These are phyloP conservation scores for Penicillium freii DNA, from an alignment of 2,329 filamentous ascomycete genomes.

Conservation along the genomic window DNA sequence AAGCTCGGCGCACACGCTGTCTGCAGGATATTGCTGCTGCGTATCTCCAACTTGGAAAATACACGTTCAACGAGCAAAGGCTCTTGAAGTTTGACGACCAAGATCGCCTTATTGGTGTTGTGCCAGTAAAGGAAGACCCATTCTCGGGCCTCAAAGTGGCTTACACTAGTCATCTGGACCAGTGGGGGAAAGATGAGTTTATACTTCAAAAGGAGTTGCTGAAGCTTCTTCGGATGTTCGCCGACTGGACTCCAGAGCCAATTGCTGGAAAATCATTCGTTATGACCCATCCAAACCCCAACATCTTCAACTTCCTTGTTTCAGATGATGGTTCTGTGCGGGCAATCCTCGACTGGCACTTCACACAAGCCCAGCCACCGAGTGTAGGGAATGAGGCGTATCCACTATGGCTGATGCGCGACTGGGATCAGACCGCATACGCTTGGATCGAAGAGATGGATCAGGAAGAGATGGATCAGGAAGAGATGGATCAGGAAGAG, in stretches of 20 bases:
- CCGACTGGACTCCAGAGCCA: neutral
- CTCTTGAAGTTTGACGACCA: neutral
- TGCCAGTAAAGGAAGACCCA: neutral
- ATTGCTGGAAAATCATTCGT: neutral
- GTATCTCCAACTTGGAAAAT: neutral
- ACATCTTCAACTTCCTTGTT: neutral
- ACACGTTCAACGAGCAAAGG: neutral
- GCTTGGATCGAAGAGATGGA: neutral
- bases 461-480: neutral
- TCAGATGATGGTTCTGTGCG: neutral
- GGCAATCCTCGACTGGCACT: neutral
- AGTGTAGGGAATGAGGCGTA: neutral
- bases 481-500: neutral
- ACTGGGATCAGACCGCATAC: neutral
- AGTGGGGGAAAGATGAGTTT: neutral
- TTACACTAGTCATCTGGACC: neutral
- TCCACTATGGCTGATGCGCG: neutral
- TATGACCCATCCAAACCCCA: neutral
- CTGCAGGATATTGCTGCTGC: neutral
- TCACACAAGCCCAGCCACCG: neutral
- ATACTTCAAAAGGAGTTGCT: too few species aligned
- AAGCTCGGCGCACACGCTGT: neutral
- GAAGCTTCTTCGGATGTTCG: neutral
- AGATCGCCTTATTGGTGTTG: neutral
- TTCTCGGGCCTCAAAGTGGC: neutral